Conservation (phyloP, 2,329 filamentous ascomycete species). For the Penicillium sp. region DNA sequence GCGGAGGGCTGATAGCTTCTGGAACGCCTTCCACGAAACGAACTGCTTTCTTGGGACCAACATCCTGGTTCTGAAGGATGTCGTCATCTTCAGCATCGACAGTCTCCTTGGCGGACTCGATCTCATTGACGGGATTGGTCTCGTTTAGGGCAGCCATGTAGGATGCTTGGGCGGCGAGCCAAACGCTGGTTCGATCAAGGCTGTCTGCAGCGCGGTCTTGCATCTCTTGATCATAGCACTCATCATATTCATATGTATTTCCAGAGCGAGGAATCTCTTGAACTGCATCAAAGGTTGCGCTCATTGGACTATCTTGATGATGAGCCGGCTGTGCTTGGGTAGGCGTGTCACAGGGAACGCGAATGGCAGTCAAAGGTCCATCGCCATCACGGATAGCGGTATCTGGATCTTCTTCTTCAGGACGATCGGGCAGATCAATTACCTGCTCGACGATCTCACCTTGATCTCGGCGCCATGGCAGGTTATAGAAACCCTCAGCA, state of each 20-base stretch:
- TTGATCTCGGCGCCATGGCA: constrained; percentile 69
- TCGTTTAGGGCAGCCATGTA: constrained; percentile 71
- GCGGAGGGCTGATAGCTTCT: constrained; percentile 47
- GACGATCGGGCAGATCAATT: constrained; percentile 60
- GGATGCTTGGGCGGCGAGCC: constrained; percentile 80
- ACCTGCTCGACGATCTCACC: constrained; percentile 67
- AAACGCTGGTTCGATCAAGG: constrained; percentile 81
- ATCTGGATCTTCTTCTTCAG: constrained; percentile 34
- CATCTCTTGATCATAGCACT: constrained; percentile 75
- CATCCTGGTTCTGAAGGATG: constrained; percentile 21
- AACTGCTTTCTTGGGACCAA: constrained; percentile 34
- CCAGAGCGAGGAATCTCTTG: constrained; percentile 66
- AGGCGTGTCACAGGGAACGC: constrained; percentile 48
- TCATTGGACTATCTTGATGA: constrained; percentile 32
- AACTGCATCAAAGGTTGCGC: constrained; percentile 29
- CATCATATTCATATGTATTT: constrained; percentile 64
- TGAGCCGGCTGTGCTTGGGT: constrained; percentile 25
- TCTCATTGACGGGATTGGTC: constrained; percentile 58
- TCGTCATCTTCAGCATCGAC: constrained; percentile 23
- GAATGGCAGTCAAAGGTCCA: constrained; percentile 48
- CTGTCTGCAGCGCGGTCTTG: constrained; percentile 72
- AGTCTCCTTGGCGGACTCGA: constrained; percentile 30
- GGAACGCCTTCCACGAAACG: constrained; percentile 39
- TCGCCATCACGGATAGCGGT: constrained; percentile 38
- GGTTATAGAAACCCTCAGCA: constrained; percentile 89